phyloP scores from a whole-genome alignment of 192 early-diverging fungal species.

The Mortierella alpina region DNA sequence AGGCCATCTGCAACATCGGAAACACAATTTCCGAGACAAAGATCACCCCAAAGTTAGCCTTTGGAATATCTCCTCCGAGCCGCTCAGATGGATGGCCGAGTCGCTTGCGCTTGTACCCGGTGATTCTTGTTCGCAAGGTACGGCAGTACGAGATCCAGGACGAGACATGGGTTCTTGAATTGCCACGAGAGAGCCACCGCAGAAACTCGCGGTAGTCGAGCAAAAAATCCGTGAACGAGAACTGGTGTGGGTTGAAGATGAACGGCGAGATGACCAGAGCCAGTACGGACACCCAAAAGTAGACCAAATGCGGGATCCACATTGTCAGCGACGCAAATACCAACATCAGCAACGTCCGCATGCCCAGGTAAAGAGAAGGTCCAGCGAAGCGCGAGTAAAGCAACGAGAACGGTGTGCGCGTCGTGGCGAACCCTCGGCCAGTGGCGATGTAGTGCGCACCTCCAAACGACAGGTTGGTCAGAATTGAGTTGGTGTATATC shows the following conservation, averaged over 20 bases:
- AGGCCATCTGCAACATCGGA: constrained; percentile 70
- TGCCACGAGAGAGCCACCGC: constrained; percentile 86
- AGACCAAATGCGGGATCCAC: constrained; percentile 78
- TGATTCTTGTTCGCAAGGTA: constrained; percentile 75
- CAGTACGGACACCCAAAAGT: constrained; percentile 86
- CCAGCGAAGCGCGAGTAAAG: constrained; percentile 82
- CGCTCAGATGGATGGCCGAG: constrained; percentile 74
- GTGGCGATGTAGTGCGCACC: constrained; percentile 89
- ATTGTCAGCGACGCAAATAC: constrained; percentile 79
- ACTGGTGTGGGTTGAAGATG: constrained; percentile 92
- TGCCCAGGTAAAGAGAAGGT: constrained; percentile 81
- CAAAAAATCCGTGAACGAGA: constrained; percentile 81
- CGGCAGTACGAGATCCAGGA: constrained; percentile 86
- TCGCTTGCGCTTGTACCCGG: constrained; percentile 82
- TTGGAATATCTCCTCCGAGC: constrained; percentile 68
- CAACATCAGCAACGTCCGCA: constrained; percentile 75
- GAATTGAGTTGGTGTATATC: constrained; percentile 83
- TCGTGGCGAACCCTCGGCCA: constrained; percentile 87
- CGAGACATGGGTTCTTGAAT: constrained; percentile 76
- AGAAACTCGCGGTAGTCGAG: constrained; percentile 85
- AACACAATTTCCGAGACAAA: constrained; percentile 78
- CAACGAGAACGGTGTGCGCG: constrained; percentile 76
- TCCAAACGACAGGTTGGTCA: constrained; percentile 83
- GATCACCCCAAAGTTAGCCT: constrained; percentile 74
- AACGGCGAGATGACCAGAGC: constrained; percentile 85